phyloP scores from a whole-genome alignment of 768 basidiomycete species.

The Auricularia heimuer region DNA sequence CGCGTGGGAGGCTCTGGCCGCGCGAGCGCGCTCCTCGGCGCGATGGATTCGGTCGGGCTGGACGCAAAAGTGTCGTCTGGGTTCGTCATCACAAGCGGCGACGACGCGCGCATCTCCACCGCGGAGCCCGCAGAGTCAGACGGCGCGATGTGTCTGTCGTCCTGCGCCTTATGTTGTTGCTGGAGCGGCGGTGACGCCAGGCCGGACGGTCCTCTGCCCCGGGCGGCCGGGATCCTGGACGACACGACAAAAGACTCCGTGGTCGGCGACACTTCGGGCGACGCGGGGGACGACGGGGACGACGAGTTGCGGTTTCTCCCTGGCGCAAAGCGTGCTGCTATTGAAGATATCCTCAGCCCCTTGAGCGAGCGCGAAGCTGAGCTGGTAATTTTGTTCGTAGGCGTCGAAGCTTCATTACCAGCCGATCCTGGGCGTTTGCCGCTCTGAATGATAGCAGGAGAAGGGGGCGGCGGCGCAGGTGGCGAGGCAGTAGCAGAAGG shows the following conservation, averaged over 20 bases:
- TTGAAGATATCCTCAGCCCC: neutral
- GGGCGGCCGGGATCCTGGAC: neutral
- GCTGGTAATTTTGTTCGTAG: neutral
- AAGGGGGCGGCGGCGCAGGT: too few species aligned
- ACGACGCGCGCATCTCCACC: too few species aligned
- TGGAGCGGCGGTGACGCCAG: neutral
- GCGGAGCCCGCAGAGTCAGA: too few species aligned
- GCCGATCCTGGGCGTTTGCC: too few species aligned
- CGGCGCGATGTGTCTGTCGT: too few species aligned
- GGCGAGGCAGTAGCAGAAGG: too few species aligned
- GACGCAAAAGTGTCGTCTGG: too few species aligned
- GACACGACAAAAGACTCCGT: neutral
- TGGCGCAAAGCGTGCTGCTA: neutral
- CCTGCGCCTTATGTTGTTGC: neutral
- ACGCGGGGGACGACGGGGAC: neutral
- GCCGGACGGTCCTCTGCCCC: neutral
- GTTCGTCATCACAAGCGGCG: too few species aligned
- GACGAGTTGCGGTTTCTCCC: neutral
- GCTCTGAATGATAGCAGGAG: too few species aligned
- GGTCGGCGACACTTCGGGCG: neutral
- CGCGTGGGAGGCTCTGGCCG: neutral
- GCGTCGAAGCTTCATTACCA: too few species aligned
- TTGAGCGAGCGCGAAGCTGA: neutral
- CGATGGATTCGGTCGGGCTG: too few species aligned
- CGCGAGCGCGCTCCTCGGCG: too few species aligned